Conservation (phyloP, 768 basidiomycete genomes). For the Tubosaeta brunneosetosa region DNA sequence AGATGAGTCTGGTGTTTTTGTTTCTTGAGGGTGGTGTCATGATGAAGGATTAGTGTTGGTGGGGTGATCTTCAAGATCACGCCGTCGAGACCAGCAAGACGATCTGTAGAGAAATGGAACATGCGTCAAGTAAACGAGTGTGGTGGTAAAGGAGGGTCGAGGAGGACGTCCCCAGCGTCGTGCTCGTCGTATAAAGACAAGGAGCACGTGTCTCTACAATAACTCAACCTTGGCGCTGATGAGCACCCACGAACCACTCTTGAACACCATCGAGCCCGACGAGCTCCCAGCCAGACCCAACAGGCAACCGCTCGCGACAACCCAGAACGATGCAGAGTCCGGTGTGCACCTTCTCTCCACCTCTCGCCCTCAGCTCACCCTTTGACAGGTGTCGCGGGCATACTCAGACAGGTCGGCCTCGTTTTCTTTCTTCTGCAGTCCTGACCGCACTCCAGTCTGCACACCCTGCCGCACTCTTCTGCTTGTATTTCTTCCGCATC, state of each 20-base stretch:
- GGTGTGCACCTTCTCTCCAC: constrained; percentile 37
- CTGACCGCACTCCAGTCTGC: constrained; percentile 52
- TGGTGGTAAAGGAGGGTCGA: not conserved
- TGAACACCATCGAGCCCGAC: constrained; percentile 86
- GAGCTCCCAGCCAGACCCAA: constrained; percentile 40
- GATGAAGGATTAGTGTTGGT: constrained; percentile 24
- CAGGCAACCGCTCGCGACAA: constrained; percentile 48
- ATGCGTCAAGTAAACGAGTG: constrained; percentile 15
- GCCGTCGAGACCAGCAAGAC: constrained; percentile 42
- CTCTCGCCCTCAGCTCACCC: constrained; percentile 3
- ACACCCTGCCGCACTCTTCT: constrained; percentile 80
- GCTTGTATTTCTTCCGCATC: constrained; percentile 83
- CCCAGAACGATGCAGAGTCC: constrained; percentile 67
- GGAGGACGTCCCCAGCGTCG: constrained; percentile 10
- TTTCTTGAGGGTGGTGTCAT: constrained; percentile 22
- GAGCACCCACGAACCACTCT: constrained; percentile 60
- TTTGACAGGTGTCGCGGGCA: constrained; percentile 59
- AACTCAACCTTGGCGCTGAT: constrained; percentile 33
- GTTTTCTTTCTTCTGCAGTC: constrained; percentile 1
- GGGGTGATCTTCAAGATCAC: constrained; percentile 34
- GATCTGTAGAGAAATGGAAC: constrained; percentile 35
- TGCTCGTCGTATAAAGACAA: constrained; percentile 11
- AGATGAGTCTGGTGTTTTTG: constrained; percentile 20
- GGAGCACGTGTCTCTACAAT: constrained; percentile 11
- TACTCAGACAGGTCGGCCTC: constrained; percentile 64